phyloP scores from a whole-genome alignment of 345 rosid species.

The Hibiscus tridactylites region DNA sequence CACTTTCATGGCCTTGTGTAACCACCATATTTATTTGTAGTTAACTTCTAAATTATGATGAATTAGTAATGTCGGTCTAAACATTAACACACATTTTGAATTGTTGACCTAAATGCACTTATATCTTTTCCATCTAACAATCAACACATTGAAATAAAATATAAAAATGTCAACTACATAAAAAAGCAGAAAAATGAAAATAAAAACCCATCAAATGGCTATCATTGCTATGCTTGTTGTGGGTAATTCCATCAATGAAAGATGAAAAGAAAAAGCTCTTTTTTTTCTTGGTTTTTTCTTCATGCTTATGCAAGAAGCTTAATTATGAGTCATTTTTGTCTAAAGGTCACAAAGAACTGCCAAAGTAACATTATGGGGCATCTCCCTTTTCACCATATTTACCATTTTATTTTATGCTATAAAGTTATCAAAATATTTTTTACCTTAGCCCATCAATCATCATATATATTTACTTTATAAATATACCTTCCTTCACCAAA shows the following conservation, averaged over 20 bases:
- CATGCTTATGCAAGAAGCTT: constrained; percentile 18
- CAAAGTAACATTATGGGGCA: constrained; percentile 13
- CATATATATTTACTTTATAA: neutral
- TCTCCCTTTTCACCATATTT: neutral
- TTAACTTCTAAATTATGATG: neutral
- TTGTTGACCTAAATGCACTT: neutral
- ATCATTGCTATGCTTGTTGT: constrained; percentile 9
- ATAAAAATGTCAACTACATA: constrained; percentile 11
- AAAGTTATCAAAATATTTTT: neutral
- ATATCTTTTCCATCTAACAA: neutral
- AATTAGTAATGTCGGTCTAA: neutral
- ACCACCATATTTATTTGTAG: neutral
- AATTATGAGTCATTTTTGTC: constrained; percentile 12
- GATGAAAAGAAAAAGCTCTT: neutral
- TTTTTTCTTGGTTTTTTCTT: neutral
- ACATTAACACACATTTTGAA: neutral
- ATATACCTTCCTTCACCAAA: constrained; percentile 6
- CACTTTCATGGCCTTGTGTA: no score
- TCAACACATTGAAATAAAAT: neutral
- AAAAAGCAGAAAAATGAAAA: neutral
- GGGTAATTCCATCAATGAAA: constrained; percentile 14
- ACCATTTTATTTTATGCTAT: neutral
- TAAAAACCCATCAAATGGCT: constrained; percentile 5
- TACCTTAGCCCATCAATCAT: constrained; percentile 1
- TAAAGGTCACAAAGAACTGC: neutral